phyloP scores from a whole-genome alignment of 108 stramenopile species.

The Nitzschia putrida region DNA sequence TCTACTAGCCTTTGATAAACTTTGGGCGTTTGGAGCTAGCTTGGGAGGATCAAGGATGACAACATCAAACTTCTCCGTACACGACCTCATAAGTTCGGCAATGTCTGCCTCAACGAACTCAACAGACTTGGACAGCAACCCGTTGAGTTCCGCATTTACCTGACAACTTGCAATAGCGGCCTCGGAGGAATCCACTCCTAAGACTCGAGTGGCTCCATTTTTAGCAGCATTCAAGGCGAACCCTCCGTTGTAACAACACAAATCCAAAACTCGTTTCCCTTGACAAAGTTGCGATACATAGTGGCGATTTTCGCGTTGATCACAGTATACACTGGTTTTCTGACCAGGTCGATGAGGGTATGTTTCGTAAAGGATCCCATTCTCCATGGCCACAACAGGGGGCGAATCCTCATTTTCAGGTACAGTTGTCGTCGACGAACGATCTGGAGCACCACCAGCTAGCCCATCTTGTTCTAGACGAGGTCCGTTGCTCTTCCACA shows the following conservation, averaged over 20 bases:
- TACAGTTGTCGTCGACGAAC: constrained; percentile 3
- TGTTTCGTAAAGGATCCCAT: constrained; percentile 77
- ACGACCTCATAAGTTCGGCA: constrained; percentile 67
- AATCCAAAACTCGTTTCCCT: constrained; percentile 78
- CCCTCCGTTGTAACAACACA: constrained; percentile 91
- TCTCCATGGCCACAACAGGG: constrained; percentile 62
- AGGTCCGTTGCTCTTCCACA: constrained; percentile 75
- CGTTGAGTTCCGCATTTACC: constrained; percentile 80
- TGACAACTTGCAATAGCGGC: constrained; percentile 77
- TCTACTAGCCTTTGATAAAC: constrained; percentile 66
- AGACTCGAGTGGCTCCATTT: constrained; percentile 53
- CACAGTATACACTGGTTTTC: constrained; percentile 97
- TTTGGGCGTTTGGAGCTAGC: constrained; percentile 78
- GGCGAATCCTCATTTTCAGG: constrained; percentile 9
- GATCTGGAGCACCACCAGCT: constrained; percentile 30
- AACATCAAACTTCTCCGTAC: constrained; percentile 68
- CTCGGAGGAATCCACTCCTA: constrained; percentile 86
- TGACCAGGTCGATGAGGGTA: constrained; percentile 76
- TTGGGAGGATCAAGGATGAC: constrained; percentile 94
- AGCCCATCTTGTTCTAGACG: constrained; percentile 80
- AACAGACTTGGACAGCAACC: constrained; percentile 39
- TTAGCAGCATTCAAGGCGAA: constrained; percentile 81
- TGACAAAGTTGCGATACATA: constrained; percentile 56
- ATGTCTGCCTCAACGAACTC: constrained; percentile 78
- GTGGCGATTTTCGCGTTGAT: constrained; percentile 91